Evolutionary conservation across 805 yeast genomes (phyloP).

Genomic region (Huiozyma naganishii): DNA sequence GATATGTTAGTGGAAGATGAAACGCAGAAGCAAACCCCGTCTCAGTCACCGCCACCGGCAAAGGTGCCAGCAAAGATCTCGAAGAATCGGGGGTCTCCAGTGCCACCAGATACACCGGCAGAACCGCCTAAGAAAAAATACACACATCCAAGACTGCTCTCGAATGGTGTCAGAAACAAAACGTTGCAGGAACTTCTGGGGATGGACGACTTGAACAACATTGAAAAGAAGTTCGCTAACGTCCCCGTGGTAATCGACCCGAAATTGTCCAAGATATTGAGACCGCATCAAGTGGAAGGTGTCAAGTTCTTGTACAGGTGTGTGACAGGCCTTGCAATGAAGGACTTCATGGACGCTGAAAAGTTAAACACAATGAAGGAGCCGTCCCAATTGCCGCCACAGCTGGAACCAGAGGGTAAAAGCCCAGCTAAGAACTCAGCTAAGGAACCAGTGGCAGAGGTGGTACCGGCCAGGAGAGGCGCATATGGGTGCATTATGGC

Average conservation of each 20-base stretch:
- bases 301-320: constrained; percentile 85
- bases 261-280: constrained; percentile 60
- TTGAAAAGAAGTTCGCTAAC: constrained; percentile 49
- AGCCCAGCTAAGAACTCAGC: neutral
- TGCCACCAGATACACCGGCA: constrained; percentile 4
- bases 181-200: constrained; percentile 63
- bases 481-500: constrained; percentile 98
- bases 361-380: constrained; percentile 7
- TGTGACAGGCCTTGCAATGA: constrained; percentile 67
- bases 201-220: constrained; percentile 25
- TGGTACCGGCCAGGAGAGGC: constrained; percentile 38
- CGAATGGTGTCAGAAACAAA: constrained; percentile 35
- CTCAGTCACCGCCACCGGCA: constrained; percentile 18
- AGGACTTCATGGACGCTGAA: constrained; percentile 25
- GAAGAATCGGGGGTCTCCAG: constrained; percentile 8
- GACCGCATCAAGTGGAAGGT: constrained; percentile 97
- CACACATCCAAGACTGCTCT: constrained; percentile 23
- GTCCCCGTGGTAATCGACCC: constrained; percentile 98
- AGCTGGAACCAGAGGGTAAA: neutral
- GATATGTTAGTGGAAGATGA: constrained; percentile 19
- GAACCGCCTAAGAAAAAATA: constrained; percentile 10
- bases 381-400: neutral
- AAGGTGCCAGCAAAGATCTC: constrained; percentile 15
- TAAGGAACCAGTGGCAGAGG: neutral
- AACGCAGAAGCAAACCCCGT: constrained; percentile 9